Base-by-base conservation (phyloP, 1,284 basidiomycete species). In the Melampsora larici-populina region DNA sequence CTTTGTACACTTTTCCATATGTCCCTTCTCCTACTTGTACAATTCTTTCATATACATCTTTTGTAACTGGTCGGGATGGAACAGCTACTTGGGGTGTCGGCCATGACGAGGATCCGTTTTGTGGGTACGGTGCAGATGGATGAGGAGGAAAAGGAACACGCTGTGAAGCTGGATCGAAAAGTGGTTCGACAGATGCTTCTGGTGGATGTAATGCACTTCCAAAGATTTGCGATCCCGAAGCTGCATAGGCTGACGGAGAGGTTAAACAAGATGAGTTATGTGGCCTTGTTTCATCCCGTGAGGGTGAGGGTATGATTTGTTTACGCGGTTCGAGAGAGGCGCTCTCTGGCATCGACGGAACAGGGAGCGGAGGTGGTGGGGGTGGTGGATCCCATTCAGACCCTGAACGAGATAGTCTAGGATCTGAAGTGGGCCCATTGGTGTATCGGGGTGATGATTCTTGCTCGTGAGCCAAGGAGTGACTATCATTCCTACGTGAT, bases 1-100 rank as follows among this genome's bases (percentile, higher is more conserved):
- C 97, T 85, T 99, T 99, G 87, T 97, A 99, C 0, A 99, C 97
- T 84, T 99, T 97, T 21, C 97, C 97, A 83, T 99, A 99, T 1
- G 97, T 99, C 1, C 97, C 97, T 84, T 99, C 96, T 21, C 97
- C 97, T 48, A 99, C 97, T 83, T 98, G 95, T 70, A 89, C 91
- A 49, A 99, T 87, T 75, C 95, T 92, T 71, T 89, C 89, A 84
- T 99, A 99, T 17, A 95, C 82, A 79, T 88, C 87, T 33, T 75
- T 79, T 29, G 79, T 80, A 21, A 64, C 69, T 33, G 48, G 62
- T 65, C 48, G 76, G 24, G 55, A 58, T 46, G 43, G 43, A 46
- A 17, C 15, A 18, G 63, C 18, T n/a, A 64, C 26, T 24, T n/a
- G 33, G 0, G 60, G 60, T 15, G 62, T 48, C 13, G 63, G 24